Evolutionary conservation across 169 alveolate species (phyloP).

Genomic region (Eimeria maxima): DNA sequence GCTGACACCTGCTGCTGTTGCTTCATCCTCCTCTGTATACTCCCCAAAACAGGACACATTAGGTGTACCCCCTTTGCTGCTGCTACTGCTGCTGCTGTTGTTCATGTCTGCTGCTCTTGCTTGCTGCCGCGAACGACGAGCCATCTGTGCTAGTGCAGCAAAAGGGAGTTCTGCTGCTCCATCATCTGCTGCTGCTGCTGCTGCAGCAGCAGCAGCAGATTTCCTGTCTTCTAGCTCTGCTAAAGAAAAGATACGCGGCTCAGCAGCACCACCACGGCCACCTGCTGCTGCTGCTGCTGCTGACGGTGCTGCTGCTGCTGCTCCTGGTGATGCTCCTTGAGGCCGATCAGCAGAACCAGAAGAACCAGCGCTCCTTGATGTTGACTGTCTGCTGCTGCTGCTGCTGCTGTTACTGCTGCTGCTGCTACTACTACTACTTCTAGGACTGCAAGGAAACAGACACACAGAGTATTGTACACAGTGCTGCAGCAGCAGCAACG

Average conservation of each 20-base stretch:
- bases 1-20: too few relatives aligned
- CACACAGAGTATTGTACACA: background rate
- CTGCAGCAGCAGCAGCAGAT: conserved; percentile 13
- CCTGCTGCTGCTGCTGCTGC: background rate
- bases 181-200: background rate
- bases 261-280: background rate
- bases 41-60: conserved; percentile 21
- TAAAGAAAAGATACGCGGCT: background rate
- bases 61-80: background rate
- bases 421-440: too few relatives aligned
- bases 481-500: conserved; percentile 4
- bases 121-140: conserved; percentile 20
- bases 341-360: background rate
- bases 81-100: conserved; percentile 24
- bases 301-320: too few relatives aligned
- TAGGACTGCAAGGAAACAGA: background rate
- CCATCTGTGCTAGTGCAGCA: conserved; percentile 30
- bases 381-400: conserved; percentile 28
- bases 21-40: conserved; percentile 25
- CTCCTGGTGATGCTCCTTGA: background rate
- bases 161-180: background rate
- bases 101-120: conserved; percentile 16
- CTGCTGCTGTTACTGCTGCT: conserved; percentile 58
- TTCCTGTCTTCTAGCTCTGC: background rate
- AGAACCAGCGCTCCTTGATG: background rate